phyloP scores from a whole-genome alignment of 495 filamentous ascomycete species.

The Arthonia radiata region DNA sequence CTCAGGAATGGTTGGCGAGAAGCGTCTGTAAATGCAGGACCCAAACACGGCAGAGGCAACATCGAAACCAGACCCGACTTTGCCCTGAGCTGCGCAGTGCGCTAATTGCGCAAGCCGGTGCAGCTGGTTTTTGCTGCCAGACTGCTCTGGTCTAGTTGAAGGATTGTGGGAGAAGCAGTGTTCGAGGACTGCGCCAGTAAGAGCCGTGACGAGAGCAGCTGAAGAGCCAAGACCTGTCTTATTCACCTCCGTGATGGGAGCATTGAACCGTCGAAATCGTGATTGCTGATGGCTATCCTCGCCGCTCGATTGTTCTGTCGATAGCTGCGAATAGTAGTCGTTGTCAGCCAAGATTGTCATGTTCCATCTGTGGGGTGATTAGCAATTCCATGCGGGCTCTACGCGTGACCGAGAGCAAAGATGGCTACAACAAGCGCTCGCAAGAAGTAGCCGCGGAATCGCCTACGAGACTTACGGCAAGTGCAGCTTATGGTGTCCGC shows the following conservation, averaged over 20 bases:
- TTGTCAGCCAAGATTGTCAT: constrained; percentile 84
- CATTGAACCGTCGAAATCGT: constrained; percentile 58
- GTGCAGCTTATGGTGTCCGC: too few species aligned
- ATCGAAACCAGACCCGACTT: constrained; percentile 88
- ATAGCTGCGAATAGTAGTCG: constrained; percentile 80
- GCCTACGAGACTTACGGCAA: too few species aligned
- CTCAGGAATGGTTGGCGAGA: constrained; percentile 54
- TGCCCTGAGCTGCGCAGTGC: constrained; percentile 90
- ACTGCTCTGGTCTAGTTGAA: constrained; percentile 19
- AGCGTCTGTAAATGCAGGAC: constrained; percentile 70
- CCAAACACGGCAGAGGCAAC: constrained; percentile 87
- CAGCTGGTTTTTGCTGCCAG: constrained; percentile 20
- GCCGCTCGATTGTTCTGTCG: too few species aligned
- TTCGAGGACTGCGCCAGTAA: constrained; percentile 56
- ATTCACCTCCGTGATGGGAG: constrained; percentile 53
- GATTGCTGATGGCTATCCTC: constrained; percentile 6
- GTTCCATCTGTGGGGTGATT: too few species aligned
- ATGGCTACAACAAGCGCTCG: too few species aligned
- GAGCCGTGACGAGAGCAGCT: constrained; percentile 77
- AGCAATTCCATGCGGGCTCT: too few species aligned
- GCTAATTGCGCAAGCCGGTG: constrained; percentile 87
- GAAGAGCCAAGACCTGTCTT: constrained; percentile 95
- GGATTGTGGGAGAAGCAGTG: constrained; percentile 44
- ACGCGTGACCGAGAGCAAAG: too few species aligned
- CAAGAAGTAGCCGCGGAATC: too few species aligned